Evolutionary conservation across 495 filamentous ascomycete species (phyloP).

Genomic region (Annulohypoxylon stygium): DNA sequence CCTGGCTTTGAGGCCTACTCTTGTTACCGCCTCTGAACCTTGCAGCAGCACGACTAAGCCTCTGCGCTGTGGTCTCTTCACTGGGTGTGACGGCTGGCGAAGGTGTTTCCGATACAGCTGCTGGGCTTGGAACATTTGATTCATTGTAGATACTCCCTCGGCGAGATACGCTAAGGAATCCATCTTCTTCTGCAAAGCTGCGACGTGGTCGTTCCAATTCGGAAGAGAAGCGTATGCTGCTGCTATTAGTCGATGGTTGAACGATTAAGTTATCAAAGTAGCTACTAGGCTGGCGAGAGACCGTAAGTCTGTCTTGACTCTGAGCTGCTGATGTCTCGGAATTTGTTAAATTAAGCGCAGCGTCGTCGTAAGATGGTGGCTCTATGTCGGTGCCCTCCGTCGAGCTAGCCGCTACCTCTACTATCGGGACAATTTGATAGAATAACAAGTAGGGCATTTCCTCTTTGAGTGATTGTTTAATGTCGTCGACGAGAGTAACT

Average conservation of each 20-base stretch:
- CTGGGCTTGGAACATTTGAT: slow-evolving; percentile 56
- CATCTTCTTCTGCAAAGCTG: slow-evolving; percentile 56
- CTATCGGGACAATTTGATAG: slow-evolving; percentile 91
- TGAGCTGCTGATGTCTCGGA: slow-evolving; percentile 39
- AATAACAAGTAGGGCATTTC: slow-evolving; percentile 96
- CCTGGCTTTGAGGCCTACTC: slow-evolving; percentile 76
- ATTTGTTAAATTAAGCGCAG: slow-evolving; percentile 50
- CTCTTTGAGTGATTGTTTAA: slow-evolving; percentile 75
- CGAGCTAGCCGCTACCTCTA: slow-evolving; percentile 71
- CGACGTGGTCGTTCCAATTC: slow-evolving; percentile 53
- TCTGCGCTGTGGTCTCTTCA: slow-evolving; percentile 65
- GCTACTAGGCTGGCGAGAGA: slow-evolving; percentile 56
- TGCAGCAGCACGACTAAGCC: slow-evolving; percentile 71
- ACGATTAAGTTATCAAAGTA: slow-evolving; percentile 55
- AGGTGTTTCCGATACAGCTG: slow-evolving; percentile 53
- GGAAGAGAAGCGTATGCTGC: slow-evolving; percentile 58
- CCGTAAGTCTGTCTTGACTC: slow-evolving; percentile 41
- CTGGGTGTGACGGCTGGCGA: slow-evolving; percentile 59
- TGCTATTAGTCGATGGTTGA: slow-evolving; percentile 51
- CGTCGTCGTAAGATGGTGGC: slow-evolving; percentile 70
- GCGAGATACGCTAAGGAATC: slow-evolving; percentile 54
- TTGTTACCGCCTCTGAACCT: slow-evolving; percentile 67
- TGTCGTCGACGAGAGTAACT: slow-evolving; percentile 81
- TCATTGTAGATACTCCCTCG: slow-evolving; percentile 64
- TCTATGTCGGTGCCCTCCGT: slow-evolving; percentile 64